These are phyloP conservation scores for Pelargonium myrrhifolium DNA, from an alignment of 441 rosid species.

Conservation along the genomic window DNA sequence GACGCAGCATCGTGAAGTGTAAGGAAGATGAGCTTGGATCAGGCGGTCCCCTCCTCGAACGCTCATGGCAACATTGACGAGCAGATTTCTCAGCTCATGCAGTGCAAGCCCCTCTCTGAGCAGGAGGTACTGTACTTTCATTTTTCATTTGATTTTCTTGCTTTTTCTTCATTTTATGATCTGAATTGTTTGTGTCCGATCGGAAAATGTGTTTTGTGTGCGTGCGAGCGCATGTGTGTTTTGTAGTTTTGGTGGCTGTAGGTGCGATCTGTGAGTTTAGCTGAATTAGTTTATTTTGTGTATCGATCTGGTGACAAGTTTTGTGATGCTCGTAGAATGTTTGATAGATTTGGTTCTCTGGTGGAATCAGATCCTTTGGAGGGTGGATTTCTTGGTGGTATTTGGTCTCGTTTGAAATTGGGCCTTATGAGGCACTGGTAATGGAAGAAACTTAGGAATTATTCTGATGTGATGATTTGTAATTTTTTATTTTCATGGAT, in stretches of 20 bases:
- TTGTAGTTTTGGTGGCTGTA: not conserved
- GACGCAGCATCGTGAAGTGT: not conserved
- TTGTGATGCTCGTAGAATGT: not conserved
- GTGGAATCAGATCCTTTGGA: not conserved
- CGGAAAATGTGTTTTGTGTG: not conserved
- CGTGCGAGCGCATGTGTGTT: no score
- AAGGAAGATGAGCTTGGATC: conserved; percentile 2
- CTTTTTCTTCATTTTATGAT: not conserved
- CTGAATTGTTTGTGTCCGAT: not conserved
- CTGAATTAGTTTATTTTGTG: not conserved
- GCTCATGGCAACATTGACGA: conserved; percentile 5
- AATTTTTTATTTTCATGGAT: not conserved
- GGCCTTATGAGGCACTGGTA: not conserved
- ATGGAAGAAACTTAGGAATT: not conserved
- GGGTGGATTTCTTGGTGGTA: not conserved
- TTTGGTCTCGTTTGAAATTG: not conserved
- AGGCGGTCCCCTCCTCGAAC: conserved; percentile 1
- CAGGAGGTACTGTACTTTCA: not conserved
- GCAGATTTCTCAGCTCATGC: not conserved
- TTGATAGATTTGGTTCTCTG: not conserved
- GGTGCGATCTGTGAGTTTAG: not conserved
- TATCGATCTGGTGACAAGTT: not conserved
- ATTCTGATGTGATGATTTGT: not conserved
- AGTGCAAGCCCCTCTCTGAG: conserved; percentile 5
- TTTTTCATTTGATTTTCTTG: not conserved